Evolutionary conservation across 208 protist genomes (phyloP).

Genomic region (Spongospora subterranea): DNA sequence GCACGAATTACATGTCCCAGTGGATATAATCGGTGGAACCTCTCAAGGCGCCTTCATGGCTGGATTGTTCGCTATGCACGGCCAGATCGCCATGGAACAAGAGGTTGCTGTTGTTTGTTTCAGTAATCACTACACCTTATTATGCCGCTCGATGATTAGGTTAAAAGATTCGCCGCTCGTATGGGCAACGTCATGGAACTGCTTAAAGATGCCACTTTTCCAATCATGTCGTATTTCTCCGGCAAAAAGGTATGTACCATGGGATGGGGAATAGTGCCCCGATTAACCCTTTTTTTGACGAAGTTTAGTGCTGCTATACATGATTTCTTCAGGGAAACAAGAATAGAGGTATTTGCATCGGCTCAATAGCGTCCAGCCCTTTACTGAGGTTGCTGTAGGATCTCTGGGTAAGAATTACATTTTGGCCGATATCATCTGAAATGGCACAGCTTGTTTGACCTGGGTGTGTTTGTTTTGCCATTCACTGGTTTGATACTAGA

Average conservation of each 20-base stretch:
- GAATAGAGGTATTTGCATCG: conserved; percentile 47
- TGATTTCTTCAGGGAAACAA: neutral
- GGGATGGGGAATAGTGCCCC: neutral
- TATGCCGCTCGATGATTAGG: neutral
- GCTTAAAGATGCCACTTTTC: conserved; percentile 53
- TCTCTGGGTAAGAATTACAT: neutral
- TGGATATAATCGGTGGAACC: conserved; percentile 50
- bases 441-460: no score
- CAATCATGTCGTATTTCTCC: conserved; percentile 55
- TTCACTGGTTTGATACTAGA: no score
- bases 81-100: conserved; percentile 39
- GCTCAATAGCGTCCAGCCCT: neutral
- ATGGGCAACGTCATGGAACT: conserved; percentile 44
- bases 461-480: no score
- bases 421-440: neutral
- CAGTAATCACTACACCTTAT: neutral
- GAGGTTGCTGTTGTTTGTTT: neutral
- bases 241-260: conserved; percentile 9
- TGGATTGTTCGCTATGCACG: conserved; percentile 52
- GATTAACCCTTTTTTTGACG: neutral
- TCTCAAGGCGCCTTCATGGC: conserved; percentile 60
- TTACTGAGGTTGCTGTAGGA: neutral
- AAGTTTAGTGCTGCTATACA: conserved; percentile 41
- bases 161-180: conserved; percentile 52
- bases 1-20: conserved; percentile 50